Base-by-base conservation (phyloP, 306 rosid species). In the Quercus bicolor region DNA sequence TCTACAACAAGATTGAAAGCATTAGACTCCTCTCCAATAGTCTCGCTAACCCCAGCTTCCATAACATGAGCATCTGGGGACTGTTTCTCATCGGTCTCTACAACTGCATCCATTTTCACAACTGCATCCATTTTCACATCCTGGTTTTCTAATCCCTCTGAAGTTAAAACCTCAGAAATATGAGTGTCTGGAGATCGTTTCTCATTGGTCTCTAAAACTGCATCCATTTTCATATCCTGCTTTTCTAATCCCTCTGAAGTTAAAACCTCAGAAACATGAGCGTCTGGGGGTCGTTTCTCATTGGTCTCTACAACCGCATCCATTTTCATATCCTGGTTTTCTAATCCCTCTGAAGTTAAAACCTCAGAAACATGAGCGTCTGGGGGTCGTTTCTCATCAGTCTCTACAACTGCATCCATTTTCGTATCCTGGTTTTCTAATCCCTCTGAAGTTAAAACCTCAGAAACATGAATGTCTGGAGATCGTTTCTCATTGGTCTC, bases 1-100 rank as follows among this genome's bases (percentile, higher is more conserved):
- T 89, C 96, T 15, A 86, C 85, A 68, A 87, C 88, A 79, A 87
- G 80, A 77, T 90, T 76, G 19, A 82, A 65, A 79, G 72, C 80
- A 78, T 40, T 64, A 68, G 75, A 37, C 71, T 74, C 79, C 0
- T 78, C 60, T 75, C 56, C 79, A 40, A 26, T 7, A 71, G 77
- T 77, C 54, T 61, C 28, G 8, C 74, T 60, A 66, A 40, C 56
- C 82, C 18, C 78, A 16, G 69, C 74, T 23, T 68, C 79, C 28
- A 75, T 5, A 73, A 70, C 33, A 74, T 34, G 14, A 70, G 60
- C 29, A 11, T 15, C 65, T 4, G 70, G 57, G 74, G 74, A 73
- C 19, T 34, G 80, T 76, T 80, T 80, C 73, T 73, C 84, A 72
- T 34, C 37, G 21, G 65, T 82, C 68, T 83, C 78, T 21, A 33